Percentiles rank a stretch among this genome's conserved stretches.
These are phyloP conservation scores for Candida insectalens DNA, from an alignment of 805 yeast species.

Conservation along the genomic window DNA sequence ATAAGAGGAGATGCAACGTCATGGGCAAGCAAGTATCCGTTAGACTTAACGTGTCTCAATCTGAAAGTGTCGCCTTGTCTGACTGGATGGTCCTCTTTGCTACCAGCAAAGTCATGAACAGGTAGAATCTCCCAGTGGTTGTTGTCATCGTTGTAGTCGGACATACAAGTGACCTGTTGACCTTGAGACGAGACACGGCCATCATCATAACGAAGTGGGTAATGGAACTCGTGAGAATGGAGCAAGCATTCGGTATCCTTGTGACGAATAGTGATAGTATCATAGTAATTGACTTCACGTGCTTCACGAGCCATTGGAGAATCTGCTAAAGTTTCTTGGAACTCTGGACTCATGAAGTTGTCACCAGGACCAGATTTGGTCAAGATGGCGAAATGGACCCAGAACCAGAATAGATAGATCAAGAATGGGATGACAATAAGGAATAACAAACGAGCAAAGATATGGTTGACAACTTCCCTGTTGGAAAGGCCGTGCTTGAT, in stretches of 20 bases:
- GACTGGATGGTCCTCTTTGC: conserved; percentile 39
- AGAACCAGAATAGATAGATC: conserved; percentile 84
- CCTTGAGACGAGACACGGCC: conserved; percentile 92
- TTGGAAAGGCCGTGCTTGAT: conserved; percentile 54
- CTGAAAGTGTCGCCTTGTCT: conserved; percentile 67
- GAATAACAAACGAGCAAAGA: conserved; percentile 59
- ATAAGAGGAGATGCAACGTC: conserved; percentile 92
- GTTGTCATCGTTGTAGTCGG: conserved; percentile 52
- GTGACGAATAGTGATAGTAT: conserved; percentile 68
- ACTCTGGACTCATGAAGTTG: conserved; percentile 85
- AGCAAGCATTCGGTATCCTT: conserved; percentile 68
- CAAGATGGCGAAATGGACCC: conserved; percentile 77
- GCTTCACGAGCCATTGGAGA: conserved; percentile 66
- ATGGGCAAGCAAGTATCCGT: conserved; percentile 76
- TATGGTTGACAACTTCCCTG: conserved; percentile 53
- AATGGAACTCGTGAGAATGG: conserved; percentile 70
- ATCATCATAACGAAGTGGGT: conserved; percentile 91
- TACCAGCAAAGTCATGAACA: conserved; percentile 30
- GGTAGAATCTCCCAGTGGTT: conserved; percentile 87
- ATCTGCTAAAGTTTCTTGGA: conserved; percentile 88
- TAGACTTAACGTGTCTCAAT: conserved; percentile 70
- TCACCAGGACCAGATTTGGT: conserved; percentile 93
- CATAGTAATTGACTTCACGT: conserved; percentile 64
- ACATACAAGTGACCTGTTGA: conserved; percentile 80
- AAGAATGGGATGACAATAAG: conserved; percentile 73